Base-by-base conservation (phyloP, 2,329 filamentous ascomycete genomes). In the Alternaria sp. region DNA sequence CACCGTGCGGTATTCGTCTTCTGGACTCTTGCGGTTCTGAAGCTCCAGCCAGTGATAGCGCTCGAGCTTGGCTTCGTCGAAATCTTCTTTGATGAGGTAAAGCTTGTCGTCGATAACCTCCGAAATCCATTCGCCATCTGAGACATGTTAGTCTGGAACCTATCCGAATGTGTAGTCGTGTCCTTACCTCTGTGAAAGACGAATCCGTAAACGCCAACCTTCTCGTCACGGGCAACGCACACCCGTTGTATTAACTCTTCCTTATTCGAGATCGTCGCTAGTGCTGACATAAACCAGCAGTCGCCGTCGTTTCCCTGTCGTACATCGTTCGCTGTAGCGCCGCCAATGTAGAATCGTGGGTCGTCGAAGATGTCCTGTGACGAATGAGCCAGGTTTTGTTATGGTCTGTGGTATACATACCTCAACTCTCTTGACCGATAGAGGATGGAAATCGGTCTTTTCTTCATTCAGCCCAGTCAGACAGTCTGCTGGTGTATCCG, bases 31-130 rank as follows among this genome's bases (percentile, higher is more conserved):
- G 56, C 90, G 87, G 73, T 92, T 91, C 53, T 80, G 77, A 49
- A 92, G 88, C 70, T 93, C 89, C 69, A 93, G 87, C 73, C 93
- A 86, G 25, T 93, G 83, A 55, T 91, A 86, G 40, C 92, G 87
- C 73, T 93, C 90, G 52, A 91, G 89, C 1, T 88, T 90, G 34
- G 81, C 74, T 54, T 92, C 91, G 66, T 96, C 92, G 81, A 92
- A 96, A 73, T 91, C 90, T 5, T 92, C 90, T 2, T 91, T 92
- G 61, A 90, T 92, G 18, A 97, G 85, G 75, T 92, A 96, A 3
- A 97, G 84, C 79, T 96, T 96, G 78, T 97, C 93, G 73, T 97
- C 93, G 60, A 97, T 89, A 63, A 97, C 94, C 59, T 92, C 93
- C 69, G 93, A 93, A 58, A 94, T 91, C 93, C 93, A 97, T 78